Base-by-base conservation (phyloP, 306 rosid genomes). In the Glycyrrhiza uralensis region DNA sequence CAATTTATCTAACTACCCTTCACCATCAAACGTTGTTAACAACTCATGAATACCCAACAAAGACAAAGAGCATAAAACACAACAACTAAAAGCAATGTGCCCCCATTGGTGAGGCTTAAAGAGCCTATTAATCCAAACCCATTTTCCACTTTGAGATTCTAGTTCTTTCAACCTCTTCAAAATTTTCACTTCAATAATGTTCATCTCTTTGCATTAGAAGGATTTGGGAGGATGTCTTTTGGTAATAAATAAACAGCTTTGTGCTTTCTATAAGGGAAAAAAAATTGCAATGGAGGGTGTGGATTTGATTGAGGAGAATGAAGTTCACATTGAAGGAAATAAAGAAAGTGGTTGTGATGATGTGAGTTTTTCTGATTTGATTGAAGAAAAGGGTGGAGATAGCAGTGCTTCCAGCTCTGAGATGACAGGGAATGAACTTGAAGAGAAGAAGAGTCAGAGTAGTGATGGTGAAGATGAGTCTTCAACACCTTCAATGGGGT, bases 371-470 rank as follows among this genome's bases (percentile, higher is more conserved):
- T 65, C 36, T 42, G 71, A 64, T 82, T 75, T 80, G 81, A 56
- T 76, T 26, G 84, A 84, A 50, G 88, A 81, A 5, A 84, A 80
- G 57, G 79, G 82, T 51, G 72, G 82, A 19, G 90, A 80, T 42
- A 88, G 92, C 56, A 80, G 82, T n/a, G n/a, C n/a, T 66, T 84
- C 92, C 0, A 74, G 88, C 84, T 87, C 88, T 63, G 91, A 89
- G 79, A 84, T 88, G 36, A 77, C 84, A 22, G 92, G 81, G 73
- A n/a, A n/a, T n/a, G n/a, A n/a, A n/a, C 74, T 79, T 42, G 92
- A 86, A 75, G 90, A n/a, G n/a, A n/a, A 80, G 29, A 91, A 70
- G 55, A 84, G 89, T 76, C 92, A 78, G 19, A 73, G 90, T 57
- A 82, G 91, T n/a, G n/a, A n/a, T 84, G 81, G 86, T 28, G 96